Conservation (phyloP, 2,329 filamentous ascomycete genomes). For the Chaetomium globosum region DNA sequence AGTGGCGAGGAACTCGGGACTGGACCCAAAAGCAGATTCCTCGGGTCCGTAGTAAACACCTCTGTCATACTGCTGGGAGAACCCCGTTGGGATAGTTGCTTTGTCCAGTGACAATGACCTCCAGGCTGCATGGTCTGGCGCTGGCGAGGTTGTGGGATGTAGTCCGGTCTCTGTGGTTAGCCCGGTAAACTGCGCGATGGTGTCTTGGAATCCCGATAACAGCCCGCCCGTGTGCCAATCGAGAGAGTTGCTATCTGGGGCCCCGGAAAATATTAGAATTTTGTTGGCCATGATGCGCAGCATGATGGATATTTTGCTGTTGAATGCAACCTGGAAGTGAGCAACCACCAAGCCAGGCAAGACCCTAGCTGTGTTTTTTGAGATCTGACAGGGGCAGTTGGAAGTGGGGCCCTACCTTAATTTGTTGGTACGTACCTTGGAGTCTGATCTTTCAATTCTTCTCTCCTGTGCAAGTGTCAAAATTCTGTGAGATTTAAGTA, state of each 20-base stretch:
- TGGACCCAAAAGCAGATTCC: constrained; percentile 32
- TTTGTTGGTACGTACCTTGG: no score
- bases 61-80: constrained; percentile 54
- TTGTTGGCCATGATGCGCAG: constrained; percentile 38
- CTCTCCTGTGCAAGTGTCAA: no score
- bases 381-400: neutral
- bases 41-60: constrained; percentile 19
- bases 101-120: constrained; percentile 55
- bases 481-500: no score
- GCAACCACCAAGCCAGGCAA: neutral
- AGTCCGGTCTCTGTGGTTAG: constrained; percentile 25
- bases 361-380: neutral
- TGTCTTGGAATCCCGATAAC: constrained; percentile 49
- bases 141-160: constrained; percentile 27
- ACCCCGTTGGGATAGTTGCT: constrained; percentile 53
- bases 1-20: constrained; percentile 54
- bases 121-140: constrained; percentile 50
- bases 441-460: neutral
- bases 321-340: neutral
- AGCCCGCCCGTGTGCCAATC: constrained; percentile 58
- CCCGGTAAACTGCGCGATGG: constrained; percentile 47
- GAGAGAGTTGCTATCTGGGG: constrained; percentile 58
- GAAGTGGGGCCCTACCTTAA: neutral
- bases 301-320: neutral
- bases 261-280: constrained; percentile 51